Percentiles rank a stretch among this genome's conserved stretches.
Conservation (phyloP, 148 eudicot genomes). For the Camellia japonica region DNA sequence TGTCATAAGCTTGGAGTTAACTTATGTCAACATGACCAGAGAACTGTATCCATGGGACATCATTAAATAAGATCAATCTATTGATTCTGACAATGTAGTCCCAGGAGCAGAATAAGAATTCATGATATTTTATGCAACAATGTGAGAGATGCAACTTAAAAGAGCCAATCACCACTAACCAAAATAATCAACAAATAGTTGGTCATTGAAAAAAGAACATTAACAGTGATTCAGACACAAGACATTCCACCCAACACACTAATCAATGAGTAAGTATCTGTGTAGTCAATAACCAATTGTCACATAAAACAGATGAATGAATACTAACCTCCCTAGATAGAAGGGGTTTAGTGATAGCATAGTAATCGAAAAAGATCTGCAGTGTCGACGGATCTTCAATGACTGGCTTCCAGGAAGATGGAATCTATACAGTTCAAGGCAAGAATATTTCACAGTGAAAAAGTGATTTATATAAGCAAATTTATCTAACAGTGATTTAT, state of each 20-base stretch:
- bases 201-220: neutral
- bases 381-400: slow-evolving; percentile 82
- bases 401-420: slow-evolving; percentile 76
- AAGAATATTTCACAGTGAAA: slow-evolving; percentile 7
- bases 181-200: neutral
- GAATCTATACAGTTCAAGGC: slow-evolving; percentile 48
- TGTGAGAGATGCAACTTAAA: neutral
- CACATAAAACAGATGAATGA: slow-evolving; percentile 11
- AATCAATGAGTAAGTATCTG: neutral
- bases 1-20: neutral
- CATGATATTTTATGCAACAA: neutral
- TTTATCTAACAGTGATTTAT: neutral
- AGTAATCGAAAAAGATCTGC: slow-evolving; percentile 87
- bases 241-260: neutral
- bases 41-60: neutral
- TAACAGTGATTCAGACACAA: neutral
- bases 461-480: neutral
- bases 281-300: neutral
- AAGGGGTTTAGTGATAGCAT: slow-evolving; percentile 75
- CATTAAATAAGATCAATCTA: neutral
- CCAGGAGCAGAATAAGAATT: neutral
- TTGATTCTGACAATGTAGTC: neutral
- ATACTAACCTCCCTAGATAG: slow-evolving; percentile 82
- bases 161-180: neutral
- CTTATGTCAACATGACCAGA: neutral